phyloP scores from a whole-genome alignment of 2,329 filamentous ascomycete genomes.

The Colletotrichum liaoningense region DNA sequence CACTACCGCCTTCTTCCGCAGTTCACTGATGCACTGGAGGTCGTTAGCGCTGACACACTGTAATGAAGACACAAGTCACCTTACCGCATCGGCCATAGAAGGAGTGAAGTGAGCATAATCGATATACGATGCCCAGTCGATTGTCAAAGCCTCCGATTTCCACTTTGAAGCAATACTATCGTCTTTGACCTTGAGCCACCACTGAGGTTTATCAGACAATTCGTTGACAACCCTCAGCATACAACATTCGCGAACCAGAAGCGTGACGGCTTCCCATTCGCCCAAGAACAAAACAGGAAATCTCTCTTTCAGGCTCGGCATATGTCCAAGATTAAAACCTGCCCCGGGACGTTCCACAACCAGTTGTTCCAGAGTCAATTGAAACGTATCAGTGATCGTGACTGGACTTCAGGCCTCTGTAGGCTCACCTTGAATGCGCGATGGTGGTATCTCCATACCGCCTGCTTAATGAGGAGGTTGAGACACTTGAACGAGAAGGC shows the following conservation, averaged over 20 bases:
- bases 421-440: no score
- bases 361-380: no score
- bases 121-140: constrained; percentile 43
- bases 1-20: constrained; percentile 46
- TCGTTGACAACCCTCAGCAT: constrained; percentile 43
- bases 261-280: constrained; percentile 13
- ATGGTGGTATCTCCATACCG: no score
- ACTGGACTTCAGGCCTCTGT: no score
- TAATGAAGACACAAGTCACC: constrained; percentile 4
- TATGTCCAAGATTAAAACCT: no score
- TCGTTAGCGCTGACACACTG: not conserved
- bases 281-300: no score
- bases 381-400: no score
- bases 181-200: constrained; percentile 42
- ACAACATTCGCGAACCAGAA: constrained; percentile 33
- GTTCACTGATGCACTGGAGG: constrained; percentile 37
- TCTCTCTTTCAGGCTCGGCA: no score
- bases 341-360: no score
- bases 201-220: constrained; percentile 44
- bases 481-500: no score
- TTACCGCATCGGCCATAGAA: constrained; percentile 45
- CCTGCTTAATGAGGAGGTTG: no score
- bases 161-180: constrained; percentile 40
- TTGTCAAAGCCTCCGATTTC: constrained; percentile 37
- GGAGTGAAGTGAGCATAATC: constrained; percentile 42